Base-by-base conservation (phyloP, 495 filamentous ascomycete species). In the Massariosphaeria phaeospora region DNA sequence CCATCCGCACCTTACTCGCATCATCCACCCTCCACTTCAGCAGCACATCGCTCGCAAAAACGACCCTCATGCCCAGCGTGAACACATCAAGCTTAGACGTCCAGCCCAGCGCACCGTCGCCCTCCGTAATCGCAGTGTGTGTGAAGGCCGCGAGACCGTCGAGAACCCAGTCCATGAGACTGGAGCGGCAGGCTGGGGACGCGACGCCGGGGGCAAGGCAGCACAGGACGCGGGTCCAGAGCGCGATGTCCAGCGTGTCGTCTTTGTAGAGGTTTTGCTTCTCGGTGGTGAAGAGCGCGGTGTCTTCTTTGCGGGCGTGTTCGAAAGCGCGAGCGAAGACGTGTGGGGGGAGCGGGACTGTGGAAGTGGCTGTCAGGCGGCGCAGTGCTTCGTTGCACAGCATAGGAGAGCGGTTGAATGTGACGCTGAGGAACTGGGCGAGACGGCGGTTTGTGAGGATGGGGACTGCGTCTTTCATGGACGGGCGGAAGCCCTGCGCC, bases 241-340 rank as follows among this genome's bases (percentile, higher is more conserved):
- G 47, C 18, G 75, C 72, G 0, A 80, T 73, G 69, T 96, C 91
- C 7, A 77, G 69, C 2, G 88, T 78, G 42, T 86, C 80, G 61
- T 96, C 91, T 43, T 93, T 73, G 65, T 85, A 96, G 0, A 96
- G 73, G 54, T 98, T 98, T 58, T 91, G 88, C 61, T 93, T 89
- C 70, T 98, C 93, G 60, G 86, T 76, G 12, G 80, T 82, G 63
- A 98, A 98, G 0, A 98, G 72, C 1, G 85, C 76, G 25, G 79
- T 82, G 61, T 88, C 83, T 41, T 84, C 81, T 42, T 77, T 75
- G 35, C 77, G 63, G 20, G 79, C 76, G 20, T 75, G 61, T 0
- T 63, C 55, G 12, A 91, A 65, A 15, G 74, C 68, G 0, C 66
- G 59, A 2, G 69, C 68, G 0, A 85, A 76, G 0, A 78, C 13